Evolutionary conservation across 768 basidiomycete species (phyloP), one percentile per base, ranked within the genome.

Genomic region (Exidia glandulosa): DNA sequence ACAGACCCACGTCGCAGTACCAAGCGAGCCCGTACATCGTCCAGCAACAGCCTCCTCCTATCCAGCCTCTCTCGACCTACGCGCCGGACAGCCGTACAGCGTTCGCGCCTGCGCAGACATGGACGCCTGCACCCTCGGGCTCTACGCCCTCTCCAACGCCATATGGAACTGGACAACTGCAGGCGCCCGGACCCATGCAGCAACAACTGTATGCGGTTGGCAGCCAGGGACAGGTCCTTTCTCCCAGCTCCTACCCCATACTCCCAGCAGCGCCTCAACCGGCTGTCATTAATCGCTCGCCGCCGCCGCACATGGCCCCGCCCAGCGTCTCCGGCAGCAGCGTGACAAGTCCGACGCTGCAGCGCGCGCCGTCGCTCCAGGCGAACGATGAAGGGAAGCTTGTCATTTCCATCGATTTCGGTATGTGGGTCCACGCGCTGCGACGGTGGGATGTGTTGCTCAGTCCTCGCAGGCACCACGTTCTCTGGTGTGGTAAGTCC

Each of bases 401-500:
- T 19, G 50, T 54, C 27, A 54, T 54, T 27, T 6, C 27, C 50
- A 54, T 54, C 14, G 50, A 54, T 27, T 54, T 54, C 30, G 50
- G 41, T 45, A 23, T 23, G 36, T 19, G 36, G 12, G 41, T 45
- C 19, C 41, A 45, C 41, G 16, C 41, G 41, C 41, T 45, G 16
- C 1, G 12, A 14, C 19, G 5, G 16, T 12, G 16, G 41, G 16
- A 6, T 6, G 10, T 1, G 41, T 19, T 19, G 9, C 13, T 7
- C 36, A 2, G 31, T 45, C 5, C 27, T 30, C 58, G 30, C 65
- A 90, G 89, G 89, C 71, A 91, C 90, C 2, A 92, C 88, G 3
- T 91, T 90, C 73, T 90, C 89, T 29, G 90, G 90, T 61, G 86
- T 92, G 61, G 89, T 90, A 70, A 73, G 88, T 80, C 52, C 33